Percentiles rank a stretch among this genome's conserved stretches.
These are phyloP conservation scores for Arachnomyces sp. DNA, from an alignment of 2,329 filamentous ascomycete genomes.

Conservation along the genomic window DNA sequence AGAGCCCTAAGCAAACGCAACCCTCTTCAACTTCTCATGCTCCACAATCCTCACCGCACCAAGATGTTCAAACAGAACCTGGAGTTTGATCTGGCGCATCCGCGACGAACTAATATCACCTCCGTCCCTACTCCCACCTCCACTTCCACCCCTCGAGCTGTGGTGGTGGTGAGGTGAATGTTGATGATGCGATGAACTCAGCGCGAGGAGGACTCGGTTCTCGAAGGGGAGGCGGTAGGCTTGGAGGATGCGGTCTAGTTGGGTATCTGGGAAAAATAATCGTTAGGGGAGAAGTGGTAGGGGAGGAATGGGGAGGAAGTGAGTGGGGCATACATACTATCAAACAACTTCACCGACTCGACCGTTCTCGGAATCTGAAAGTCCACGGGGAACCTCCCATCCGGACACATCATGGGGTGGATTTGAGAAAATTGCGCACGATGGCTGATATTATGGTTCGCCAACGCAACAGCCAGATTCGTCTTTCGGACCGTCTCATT, in stretches of 20 bases:
- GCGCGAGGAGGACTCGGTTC: slow-evolving; percentile 7
- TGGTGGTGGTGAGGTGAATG: no score
- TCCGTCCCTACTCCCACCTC: no score
- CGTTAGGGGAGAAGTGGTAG: neutral
- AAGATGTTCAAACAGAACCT: slow-evolving; percentile 17
- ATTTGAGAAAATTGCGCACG: slow-evolving; percentile 14
- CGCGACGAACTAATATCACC: slow-evolving; percentile 5
- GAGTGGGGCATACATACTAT: slow-evolving; percentile 12
- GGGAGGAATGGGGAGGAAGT: neutral
- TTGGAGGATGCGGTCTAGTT: slow-evolving; percentile 20
- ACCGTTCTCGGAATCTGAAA: slow-evolving; percentile 16
- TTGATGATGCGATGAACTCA: no score
- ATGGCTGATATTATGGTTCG: slow-evolving; percentile 15
- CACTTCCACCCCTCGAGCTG: neutral
- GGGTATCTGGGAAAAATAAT: slow-evolving; percentile 11
- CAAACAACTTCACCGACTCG: slow-evolving; percentile 15
- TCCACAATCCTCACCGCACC: slow-evolving; percentile 16
- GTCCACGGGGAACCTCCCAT: slow-evolving; percentile 18
- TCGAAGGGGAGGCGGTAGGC: slow-evolving; percentile 17
- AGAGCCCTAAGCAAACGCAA: no score
- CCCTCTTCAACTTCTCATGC: slow-evolving; percentile 6
- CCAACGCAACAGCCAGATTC: slow-evolving; percentile 16
- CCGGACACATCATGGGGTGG: slow-evolving; percentile 17
- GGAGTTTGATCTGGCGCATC: slow-evolving; percentile 15
- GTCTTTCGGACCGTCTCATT: slow-evolving; percentile 13